Conservation (phyloP, 176 grass and related monocot species). For the Triticum turgidum region DNA sequence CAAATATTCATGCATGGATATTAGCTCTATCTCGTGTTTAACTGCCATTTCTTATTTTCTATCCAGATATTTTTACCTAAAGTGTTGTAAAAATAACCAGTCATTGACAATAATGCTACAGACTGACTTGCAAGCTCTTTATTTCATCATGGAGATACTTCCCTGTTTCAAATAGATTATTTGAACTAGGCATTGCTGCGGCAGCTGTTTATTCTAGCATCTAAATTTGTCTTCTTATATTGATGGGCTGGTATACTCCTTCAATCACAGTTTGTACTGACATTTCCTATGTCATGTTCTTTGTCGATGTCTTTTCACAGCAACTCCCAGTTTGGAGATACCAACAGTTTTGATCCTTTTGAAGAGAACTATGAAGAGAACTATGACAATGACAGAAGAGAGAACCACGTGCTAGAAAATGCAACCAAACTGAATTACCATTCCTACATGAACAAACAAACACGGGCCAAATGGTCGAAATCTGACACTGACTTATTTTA, state of each 20-base stretch:
- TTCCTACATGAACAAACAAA: constrained; percentile 62
- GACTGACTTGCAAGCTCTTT: background rate
- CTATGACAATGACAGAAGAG: constrained; percentile 27
- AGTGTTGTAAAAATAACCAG: background rate
- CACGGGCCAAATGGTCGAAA: constrained; percentile 65
- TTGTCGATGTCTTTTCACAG: background rate
- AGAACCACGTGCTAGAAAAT: background rate
- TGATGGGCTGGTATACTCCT: constrained; percentile 8
- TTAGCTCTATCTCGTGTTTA: background rate
- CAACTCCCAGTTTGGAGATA: constrained; percentile 13
- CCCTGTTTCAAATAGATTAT: background rate
- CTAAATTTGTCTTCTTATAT: background rate
- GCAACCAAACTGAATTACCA: constrained; percentile 82
- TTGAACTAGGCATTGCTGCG: constrained; percentile 4
- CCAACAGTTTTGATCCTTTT: constrained; percentile 31
- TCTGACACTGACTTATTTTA: constrained; percentile 80
- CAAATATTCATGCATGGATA: background rate
- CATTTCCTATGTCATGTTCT: background rate
- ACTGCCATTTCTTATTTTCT: background rate
- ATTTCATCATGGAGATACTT: background rate
- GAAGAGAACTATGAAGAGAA: constrained; percentile 32
- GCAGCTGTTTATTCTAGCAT: background rate
- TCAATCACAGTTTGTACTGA: background rate
- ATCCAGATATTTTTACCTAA: background rate
- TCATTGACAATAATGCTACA: background rate